Evolutionary conservation across 139 green algal genomes (phyloP).

Genomic region (Closterium sp.): DNA sequence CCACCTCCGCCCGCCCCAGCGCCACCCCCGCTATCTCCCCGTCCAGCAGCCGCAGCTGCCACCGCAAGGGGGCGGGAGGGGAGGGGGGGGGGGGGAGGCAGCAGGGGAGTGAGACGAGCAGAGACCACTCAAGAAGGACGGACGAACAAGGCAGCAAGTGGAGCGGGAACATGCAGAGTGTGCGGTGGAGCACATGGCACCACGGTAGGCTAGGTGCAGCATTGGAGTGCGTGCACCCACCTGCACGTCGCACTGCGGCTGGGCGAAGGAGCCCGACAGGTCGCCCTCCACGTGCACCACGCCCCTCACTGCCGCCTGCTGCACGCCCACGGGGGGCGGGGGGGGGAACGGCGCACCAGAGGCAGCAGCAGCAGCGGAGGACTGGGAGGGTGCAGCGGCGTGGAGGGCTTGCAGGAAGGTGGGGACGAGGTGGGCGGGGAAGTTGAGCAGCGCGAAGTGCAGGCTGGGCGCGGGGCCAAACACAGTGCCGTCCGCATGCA

Average conservation of each 20-base stretch:
- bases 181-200: not conserved
- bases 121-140: not conserved
- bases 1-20: slow-evolving; percentile 40
- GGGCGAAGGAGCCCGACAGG: slow-evolving; percentile 12
- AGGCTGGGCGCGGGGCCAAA: slow-evolving; percentile 54
- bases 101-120: not conserved
- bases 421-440: slow-evolving; percentile 47
- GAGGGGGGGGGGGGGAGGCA: not conserved
- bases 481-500: slow-evolving; percentile 50
- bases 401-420: slow-evolving; percentile 45
- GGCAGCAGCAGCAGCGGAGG: not conserved
- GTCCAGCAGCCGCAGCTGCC: slow-evolving; percentile 32
- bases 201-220: no score
- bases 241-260: slow-evolving; percentile 50
- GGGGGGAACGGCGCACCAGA: not conserved
- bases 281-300: slow-evolving; percentile 45
- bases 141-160: not conserved
- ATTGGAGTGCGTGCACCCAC: not conserved
- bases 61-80: not conserved
- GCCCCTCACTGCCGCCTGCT: slow-evolving; percentile 11
- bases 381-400: not conserved
- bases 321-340: not conserved
- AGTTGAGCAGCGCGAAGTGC: slow-evolving; percentile 56
- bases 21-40: slow-evolving; percentile 27
- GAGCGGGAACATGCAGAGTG: not conserved